phyloP scores from a whole-genome alignment of 768 basidiomycete species.

The Lactarius pseudohatsudake region DNA sequence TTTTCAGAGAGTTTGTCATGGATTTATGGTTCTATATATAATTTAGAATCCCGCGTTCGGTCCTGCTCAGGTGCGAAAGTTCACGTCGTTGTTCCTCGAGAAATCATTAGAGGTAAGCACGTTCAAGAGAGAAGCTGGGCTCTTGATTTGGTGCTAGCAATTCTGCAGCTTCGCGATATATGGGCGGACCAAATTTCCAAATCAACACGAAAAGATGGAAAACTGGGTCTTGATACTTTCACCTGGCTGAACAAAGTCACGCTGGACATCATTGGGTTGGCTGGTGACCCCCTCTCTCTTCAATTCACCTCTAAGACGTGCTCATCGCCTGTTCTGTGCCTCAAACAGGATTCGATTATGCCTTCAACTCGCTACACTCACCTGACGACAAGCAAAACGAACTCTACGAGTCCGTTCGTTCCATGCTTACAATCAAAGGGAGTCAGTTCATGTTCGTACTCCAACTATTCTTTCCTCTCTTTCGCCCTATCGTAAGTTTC shows the following conservation, averaged over 20 bases:
- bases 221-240: slow-evolving; percentile 22
- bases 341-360: slow-evolving; percentile 40
- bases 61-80: slow-evolving; percentile 30
- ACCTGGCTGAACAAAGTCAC: slow-evolving; percentile 30
- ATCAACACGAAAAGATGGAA: slow-evolving; percentile 20
- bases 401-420: slow-evolving; percentile 38
- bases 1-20: neutral
- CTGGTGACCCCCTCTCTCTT: slow-evolving; percentile 22
- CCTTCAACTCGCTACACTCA: slow-evolving; percentile 37
- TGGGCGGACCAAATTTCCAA: slow-evolving; percentile 28
- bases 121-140: neutral
- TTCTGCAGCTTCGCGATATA: slow-evolving; percentile 35
- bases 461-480: slow-evolving; percentile 38
- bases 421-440: slow-evolving; percentile 31
- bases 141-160: no score
- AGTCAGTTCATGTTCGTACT: slow-evolving; percentile 35
- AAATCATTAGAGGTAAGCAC: slow-evolving; percentile 30
- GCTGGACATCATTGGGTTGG: slow-evolving; percentile 33
- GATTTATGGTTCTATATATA: neutral
- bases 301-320: neutral
- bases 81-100: slow-evolving; percentile 30
- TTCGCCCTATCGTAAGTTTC: slow-evolving; percentile 42
- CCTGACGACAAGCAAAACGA: slow-evolving; percentile 32
- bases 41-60: slow-evolving; percentile 33
- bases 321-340: slow-evolving; percentile 1